A percentile compares a stretch with the other conserved stretches of the same genome.
phyloP scores from a whole-genome alignment of 2,329 filamentous ascomycete genomes.

The Colletotrichum gloeosporioides region DNA sequence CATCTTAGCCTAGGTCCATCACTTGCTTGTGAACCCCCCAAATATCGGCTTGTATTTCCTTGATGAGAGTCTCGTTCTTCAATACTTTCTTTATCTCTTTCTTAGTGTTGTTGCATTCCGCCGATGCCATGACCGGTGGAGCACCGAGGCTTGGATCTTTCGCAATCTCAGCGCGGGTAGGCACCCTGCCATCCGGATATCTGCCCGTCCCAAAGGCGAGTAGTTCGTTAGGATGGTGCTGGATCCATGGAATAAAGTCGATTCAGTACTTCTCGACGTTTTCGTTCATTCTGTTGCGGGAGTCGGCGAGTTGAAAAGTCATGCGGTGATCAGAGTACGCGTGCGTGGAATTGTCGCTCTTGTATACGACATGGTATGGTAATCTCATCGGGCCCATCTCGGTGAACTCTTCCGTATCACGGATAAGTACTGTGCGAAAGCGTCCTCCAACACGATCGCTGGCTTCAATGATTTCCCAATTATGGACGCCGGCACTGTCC shows the following conservation, averaged over 20 bases:
- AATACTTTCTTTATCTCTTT: constrained; percentile 28
- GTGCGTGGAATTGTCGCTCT: constrained; percentile 54
- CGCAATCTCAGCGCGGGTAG: constrained; percentile 52
- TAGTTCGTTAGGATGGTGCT: constrained; percentile 59
- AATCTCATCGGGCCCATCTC: constrained; percentile 64
- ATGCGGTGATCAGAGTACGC: constrained; percentile 65
- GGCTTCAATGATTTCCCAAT: constrained; percentile 64
- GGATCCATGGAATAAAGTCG: constrained; percentile 67
- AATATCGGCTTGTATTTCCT: constrained; percentile 44
- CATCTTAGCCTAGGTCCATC: constrained; percentile 56
- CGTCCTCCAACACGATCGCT: constrained; percentile 63
- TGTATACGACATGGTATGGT: constrained; percentile 39
- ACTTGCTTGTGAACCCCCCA: constrained; percentile 45
- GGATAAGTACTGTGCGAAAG: constrained; percentile 63
- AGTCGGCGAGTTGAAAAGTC: constrained; percentile 63
- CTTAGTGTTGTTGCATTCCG: constrained; percentile 26
- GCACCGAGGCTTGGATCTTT: constrained; percentile 45
- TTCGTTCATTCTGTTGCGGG: constrained; percentile 60
- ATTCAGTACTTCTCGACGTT: constrained; percentile 52
- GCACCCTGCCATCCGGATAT: constrained; percentile 56
- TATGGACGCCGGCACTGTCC: constrained; percentile 55
- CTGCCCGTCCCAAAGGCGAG: constrained; percentile 50
- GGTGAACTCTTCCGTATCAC: constrained; percentile 59
- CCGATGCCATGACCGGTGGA: constrained; percentile 31
- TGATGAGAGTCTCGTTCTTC: neutral